Evolutionary conservation across 225 moss, liverwort and hornwort genomes (phyloP).

Genomic region (Pseudisothecium myosuroides): DNA sequence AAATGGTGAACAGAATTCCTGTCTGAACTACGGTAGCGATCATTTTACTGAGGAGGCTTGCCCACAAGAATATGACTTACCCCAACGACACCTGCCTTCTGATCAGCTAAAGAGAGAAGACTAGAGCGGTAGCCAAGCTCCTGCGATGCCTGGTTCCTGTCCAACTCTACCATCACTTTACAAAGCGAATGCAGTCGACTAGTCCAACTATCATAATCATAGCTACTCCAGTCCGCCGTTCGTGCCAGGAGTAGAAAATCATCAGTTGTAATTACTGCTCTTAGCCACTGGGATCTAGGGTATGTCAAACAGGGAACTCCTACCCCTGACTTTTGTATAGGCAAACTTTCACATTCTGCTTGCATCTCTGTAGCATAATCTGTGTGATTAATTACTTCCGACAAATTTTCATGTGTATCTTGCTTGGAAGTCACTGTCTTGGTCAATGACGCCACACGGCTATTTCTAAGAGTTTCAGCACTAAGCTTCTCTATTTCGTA

Average conservation of each 20-base stretch:
- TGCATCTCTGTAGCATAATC: not conserved
- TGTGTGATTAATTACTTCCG: not conserved
- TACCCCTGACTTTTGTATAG: not conserved
- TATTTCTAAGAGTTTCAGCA: not conserved
- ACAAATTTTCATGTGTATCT: not conserved
- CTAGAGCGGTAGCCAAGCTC: slow-evolving; percentile 57
- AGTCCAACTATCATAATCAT: slow-evolving; percentile 48
- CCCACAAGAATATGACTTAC: slow-evolving; percentile 82
- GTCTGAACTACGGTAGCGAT: not conserved
- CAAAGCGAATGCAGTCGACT: slow-evolving; percentile 72
- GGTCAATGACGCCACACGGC: not conserved
- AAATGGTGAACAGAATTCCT: not conserved
- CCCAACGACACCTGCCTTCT: slow-evolving; percentile 70
- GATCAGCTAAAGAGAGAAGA: slow-evolving; percentile 54
- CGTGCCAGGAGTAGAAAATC: slow-evolving; percentile 70
- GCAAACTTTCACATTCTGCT: not conserved
- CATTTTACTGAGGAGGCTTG: slow-evolving; percentile 14
- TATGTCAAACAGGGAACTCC: slow-evolving; percentile 26
- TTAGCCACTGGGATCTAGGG: slow-evolving; percentile 79
- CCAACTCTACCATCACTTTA: slow-evolving; percentile 75
- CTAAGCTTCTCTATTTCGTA: not conserved
- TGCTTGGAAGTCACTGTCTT: not conserved
- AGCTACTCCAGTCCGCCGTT: slow-evolving; percentile 94
- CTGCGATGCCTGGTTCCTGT: slow-evolving; percentile 72
- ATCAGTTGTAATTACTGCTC: slow-evolving; percentile 26